Conservation (phyloP, 352 stramenopile species). For the Phytophthora pinifolia region DNA sequence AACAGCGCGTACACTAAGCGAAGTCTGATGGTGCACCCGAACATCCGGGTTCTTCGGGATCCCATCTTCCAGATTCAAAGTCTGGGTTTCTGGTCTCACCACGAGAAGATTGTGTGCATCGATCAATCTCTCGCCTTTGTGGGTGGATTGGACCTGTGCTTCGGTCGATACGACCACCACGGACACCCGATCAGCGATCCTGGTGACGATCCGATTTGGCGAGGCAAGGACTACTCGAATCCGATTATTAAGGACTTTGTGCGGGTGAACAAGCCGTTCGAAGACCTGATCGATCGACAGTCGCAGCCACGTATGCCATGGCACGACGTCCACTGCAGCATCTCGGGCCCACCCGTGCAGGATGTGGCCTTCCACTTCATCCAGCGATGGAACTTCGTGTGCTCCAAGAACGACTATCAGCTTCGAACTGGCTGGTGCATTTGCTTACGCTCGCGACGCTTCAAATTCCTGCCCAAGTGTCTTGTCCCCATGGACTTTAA, state of each 20-base stretch:
- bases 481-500: conserved; percentile 88
- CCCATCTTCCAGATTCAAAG: conserved; percentile 91
- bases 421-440: conserved; percentile 87
- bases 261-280: conserved; percentile 79
- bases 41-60: conserved; percentile 90
- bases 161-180: conserved; percentile 86
- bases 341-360: conserved; percentile 76
- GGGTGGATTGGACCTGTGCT: conserved; percentile 87
- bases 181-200: conserved; percentile 75
- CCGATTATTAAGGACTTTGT: conserved; percentile 91
- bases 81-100: conserved; percentile 91
- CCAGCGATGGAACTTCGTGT: conserved; percentile 92
- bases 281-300: conserved; percentile 80
- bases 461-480: conserved; percentile 85
- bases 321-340: conserved; percentile 88
- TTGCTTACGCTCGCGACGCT: conserved; percentile 77
- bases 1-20: conserved; percentile 88
- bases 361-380: conserved; percentile 91
- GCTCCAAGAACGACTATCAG: conserved; percentile 88
- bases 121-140: conserved; percentile 86
- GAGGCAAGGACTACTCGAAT: conserved; percentile 89
- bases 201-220: conserved; percentile 65
- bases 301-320: conserved; percentile 87
- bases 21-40: conserved; percentile 73
- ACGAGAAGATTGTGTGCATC: conserved; percentile 93